These are phyloP conservation scores for Purpureocillium lavendulum DNA, from an alignment of 2,329 filamentous ascomycete species.

Conservation along the genomic window DNA sequence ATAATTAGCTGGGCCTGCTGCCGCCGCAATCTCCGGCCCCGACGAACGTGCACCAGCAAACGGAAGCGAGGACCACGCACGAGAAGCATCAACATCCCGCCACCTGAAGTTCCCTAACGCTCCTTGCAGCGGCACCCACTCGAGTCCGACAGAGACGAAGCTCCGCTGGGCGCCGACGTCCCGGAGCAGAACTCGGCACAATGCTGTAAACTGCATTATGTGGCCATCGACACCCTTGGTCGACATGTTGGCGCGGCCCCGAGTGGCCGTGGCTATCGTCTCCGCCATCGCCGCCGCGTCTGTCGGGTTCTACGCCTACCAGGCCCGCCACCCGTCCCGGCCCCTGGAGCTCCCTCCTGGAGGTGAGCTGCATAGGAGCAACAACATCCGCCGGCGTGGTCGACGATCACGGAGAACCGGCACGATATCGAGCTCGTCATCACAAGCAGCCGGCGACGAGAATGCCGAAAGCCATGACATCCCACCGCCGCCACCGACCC, in stretches of 20 bases:
- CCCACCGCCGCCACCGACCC: constrained; percentile 9
- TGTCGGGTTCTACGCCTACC: constrained; percentile 51
- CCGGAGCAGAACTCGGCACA: constrained; percentile 11
- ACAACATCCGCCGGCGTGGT: constrained; percentile 51
- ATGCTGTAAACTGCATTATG: constrained; percentile 31
- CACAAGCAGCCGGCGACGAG: constrained; percentile 35
- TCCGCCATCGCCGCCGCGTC: constrained; percentile 49
- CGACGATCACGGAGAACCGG: constrained; percentile 22
- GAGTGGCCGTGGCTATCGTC: constrained; percentile 45
- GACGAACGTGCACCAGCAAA: no score
- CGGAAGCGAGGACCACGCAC: no score
- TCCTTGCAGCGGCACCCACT: no score
- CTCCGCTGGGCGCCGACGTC: neutral
- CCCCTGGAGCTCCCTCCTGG: constrained; percentile 15
- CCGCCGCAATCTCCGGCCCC: no score
- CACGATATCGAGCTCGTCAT: constrained; percentile 31
- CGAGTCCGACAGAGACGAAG: neutral
- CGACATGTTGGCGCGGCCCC: constrained; percentile 46
- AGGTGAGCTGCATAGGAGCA: constrained; percentile 52
- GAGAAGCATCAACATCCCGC: no score
- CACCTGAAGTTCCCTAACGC: no score
- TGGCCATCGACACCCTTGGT: constrained; percentile 39
- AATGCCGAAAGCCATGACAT: constrained; percentile 25
- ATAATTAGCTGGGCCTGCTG: no score
- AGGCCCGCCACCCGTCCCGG: constrained; percentile 17